phyloP scores from a whole-genome alignment of 495 filamentous ascomycete genomes.

The Choiromyces venosus region DNA sequence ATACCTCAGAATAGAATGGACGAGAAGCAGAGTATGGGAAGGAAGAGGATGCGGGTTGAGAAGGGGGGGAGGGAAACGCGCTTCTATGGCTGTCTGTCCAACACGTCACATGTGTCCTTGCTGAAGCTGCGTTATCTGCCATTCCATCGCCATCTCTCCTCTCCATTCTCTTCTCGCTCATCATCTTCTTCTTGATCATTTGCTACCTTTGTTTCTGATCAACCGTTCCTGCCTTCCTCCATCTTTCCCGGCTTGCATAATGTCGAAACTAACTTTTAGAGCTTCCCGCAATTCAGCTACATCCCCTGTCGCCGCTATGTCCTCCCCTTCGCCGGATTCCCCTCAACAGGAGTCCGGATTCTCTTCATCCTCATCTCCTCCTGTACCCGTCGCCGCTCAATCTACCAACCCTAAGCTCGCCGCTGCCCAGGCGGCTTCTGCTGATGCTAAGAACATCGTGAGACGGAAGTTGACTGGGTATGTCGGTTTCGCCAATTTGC shows the following conservation, averaged over 20 bases:
- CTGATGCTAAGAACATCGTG: conserved; percentile 93
- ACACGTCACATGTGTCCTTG: conserved; percentile 35
- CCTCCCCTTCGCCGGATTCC: conserved; percentile 51
- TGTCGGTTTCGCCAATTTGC: conserved; percentile 96
- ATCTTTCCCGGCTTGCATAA: conserved; percentile 10
- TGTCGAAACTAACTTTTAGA: conserved; percentile 27
- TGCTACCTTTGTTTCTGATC: conserved; percentile 8
- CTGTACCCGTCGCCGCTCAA: conserved; percentile 53
- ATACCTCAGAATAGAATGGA: background rate
- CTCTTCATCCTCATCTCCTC: conserved; percentile 50
- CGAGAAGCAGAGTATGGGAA: background rate
- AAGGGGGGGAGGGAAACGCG: conserved; percentile 21
- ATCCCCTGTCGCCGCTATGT: background rate
- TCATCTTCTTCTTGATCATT: conserved; percentile 22
- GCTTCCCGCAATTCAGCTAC: conserved; percentile 26
- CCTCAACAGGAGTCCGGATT: conserved; percentile 53
- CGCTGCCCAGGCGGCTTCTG: conserved; percentile 66
- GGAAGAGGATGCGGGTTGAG: background rate
- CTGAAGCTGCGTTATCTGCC: conserved; percentile 21
- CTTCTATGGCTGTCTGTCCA: conserved; percentile 30
- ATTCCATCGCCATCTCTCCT: background rate
- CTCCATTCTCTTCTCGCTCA: conserved; percentile 15
- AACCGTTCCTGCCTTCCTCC: conserved; percentile 12
- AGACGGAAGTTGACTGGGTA: conserved; percentile 97
- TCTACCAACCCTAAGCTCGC: conserved; percentile 73